Conservation (phyloP, 169 alveolate species). For the Eimeria acervulina region DNA sequence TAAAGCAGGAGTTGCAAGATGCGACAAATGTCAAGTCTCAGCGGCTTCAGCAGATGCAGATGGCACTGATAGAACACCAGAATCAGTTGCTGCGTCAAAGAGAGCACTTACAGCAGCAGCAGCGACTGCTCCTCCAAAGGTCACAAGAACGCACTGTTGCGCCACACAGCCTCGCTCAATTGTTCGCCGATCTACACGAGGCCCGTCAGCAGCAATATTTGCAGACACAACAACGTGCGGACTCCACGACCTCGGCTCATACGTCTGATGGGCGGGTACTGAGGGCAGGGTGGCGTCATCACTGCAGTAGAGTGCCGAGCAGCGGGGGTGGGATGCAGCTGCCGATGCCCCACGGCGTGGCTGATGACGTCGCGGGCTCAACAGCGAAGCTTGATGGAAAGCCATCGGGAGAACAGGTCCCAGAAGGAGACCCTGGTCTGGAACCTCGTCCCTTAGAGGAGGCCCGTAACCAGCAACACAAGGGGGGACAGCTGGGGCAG, state of each 20-base stretch:
- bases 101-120: conserved; percentile 63
- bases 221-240: conserved; percentile 24
- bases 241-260: neutral
- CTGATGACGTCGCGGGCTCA: neutral
- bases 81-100: conserved; percentile 63
- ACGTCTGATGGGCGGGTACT: conserved; percentile 2
- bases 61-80: conserved; percentile 50
- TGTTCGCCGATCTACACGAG: conserved; percentile 45
- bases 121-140: conserved; percentile 41
- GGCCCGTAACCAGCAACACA: neutral
- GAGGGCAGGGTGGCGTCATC: conserved; percentile 13
- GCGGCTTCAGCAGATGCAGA: conserved; percentile 61
- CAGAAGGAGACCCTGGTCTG: neutral
- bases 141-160: conserved; percentile 69
- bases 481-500: neutral
- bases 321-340: conserved; percentile 13
- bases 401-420: conserved; percentile 22
- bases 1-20: conserved; percentile 6
- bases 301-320: neutral
- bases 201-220: conserved; percentile 58
- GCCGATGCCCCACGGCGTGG: neutral
- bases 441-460: conserved; percentile 10
- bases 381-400: neutral
- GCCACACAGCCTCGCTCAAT: conserved; percentile 56
- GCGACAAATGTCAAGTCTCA: conserved; percentile 16